Conservation (phyloP, 2,329 filamentous ascomycete genomes). For the Sporothrix humicola region DNA sequence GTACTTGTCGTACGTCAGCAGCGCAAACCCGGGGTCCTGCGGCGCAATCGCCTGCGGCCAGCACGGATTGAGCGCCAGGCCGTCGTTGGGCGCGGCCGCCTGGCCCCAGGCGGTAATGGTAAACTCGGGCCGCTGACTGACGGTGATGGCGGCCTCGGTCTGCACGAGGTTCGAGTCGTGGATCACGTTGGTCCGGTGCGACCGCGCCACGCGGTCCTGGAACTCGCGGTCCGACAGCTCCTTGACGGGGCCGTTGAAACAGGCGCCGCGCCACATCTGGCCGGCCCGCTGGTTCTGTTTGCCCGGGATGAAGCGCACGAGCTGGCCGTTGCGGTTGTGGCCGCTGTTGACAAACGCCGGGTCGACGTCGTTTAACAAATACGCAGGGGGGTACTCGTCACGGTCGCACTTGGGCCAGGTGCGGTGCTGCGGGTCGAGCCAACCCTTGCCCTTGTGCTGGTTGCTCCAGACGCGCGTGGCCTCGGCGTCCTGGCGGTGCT, state of each 20-base stretch:
- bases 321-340: slow-evolving; percentile 31
- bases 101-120: slow-evolving; percentile 27
- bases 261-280: slow-evolving; percentile 40
- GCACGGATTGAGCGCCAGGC: slow-evolving; percentile 39
- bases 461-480: slow-evolving; percentile 20
- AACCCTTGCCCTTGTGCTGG: slow-evolving; percentile 29
- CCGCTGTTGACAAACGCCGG: slow-evolving; percentile 28
- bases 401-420: slow-evolving; percentile 29
- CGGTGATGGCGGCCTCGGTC: slow-evolving; percentile 27
- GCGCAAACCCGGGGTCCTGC: slow-evolving; percentile 39
- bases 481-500: slow-evolving; percentile 24
- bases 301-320: slow-evolving; percentile 33
- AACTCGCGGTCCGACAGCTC: slow-evolving; percentile 28
- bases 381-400: slow-evolving; percentile 35
- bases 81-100: slow-evolving; percentile 37
- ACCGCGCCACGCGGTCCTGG: slow-evolving; percentile 13
- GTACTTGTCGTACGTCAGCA: slow-evolving; percentile 38
- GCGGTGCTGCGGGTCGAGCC: slow-evolving; percentile 23
- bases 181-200: slow-evolving; percentile 2
- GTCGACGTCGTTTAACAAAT: slow-evolving; percentile 42
- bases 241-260: slow-evolving; percentile 33
- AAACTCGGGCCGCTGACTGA: slow-evolving; percentile 33
- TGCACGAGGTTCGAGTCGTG: slow-evolving; percentile 7
- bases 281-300: slow-evolving; percentile 31
- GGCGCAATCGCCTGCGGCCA: slow-evolving; percentile 37